Percentiles rank a stretch among this genome's conserved stretches.
Evolutionary conservation across 768 basidiomycete genomes (phyloP).

Genomic region (Boletus subcaerulescens): DNA sequence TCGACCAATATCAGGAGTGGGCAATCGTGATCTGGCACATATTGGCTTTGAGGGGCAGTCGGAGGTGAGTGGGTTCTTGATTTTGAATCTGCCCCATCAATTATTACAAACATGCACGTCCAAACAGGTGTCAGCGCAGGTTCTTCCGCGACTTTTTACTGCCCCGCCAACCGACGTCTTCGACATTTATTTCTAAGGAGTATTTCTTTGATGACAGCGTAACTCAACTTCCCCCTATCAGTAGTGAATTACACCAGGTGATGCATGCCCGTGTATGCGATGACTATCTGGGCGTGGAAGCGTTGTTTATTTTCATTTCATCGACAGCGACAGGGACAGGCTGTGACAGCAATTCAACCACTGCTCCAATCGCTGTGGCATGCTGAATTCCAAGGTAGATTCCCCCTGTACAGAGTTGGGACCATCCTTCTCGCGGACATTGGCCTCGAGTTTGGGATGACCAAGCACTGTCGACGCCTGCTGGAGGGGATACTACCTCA

Average conservation of each 20-base stretch:
- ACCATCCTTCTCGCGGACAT: conserved; percentile 75
- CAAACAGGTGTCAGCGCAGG: conserved; percentile 54
- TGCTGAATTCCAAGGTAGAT: conserved; percentile 72
- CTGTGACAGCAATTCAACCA: conserved; percentile 57
- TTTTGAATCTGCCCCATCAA: conserved; percentile 1
- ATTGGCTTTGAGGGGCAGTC: conserved; percentile 61
- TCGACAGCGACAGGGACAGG: conserved; percentile 61
- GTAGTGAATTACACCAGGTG: conserved; percentile 42
- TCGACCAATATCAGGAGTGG: conserved; percentile 71
- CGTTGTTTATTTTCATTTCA: conserved; percentile 2
- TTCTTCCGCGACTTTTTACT: conserved; percentile 65
- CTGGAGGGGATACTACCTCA: conserved; percentile 83
- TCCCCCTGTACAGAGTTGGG: conserved; percentile 63
- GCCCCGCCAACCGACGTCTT: conserved; percentile 52
- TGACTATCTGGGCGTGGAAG: conserved; percentile 11
- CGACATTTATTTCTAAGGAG: conserved; percentile 51
- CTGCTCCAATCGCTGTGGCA: conserved; percentile 74
- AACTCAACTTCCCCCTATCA: conserved; percentile 35
- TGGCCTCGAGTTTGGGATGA: conserved; percentile 74
- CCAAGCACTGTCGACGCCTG: conserved; percentile 58
- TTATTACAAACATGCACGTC: conserved; percentile 6
- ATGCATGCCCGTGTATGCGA: conserved; percentile 40
- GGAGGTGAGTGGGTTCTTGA: conserved; percentile 49
- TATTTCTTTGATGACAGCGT: conserved; percentile 48
- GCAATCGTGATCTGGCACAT: conserved; percentile 77